A percentile compares a stretch with the other conserved stretches of the same genome.
Conservation (phyloP, 2,329 filamentous ascomycete genomes). For the Sarocladium brachiariae region DNA sequence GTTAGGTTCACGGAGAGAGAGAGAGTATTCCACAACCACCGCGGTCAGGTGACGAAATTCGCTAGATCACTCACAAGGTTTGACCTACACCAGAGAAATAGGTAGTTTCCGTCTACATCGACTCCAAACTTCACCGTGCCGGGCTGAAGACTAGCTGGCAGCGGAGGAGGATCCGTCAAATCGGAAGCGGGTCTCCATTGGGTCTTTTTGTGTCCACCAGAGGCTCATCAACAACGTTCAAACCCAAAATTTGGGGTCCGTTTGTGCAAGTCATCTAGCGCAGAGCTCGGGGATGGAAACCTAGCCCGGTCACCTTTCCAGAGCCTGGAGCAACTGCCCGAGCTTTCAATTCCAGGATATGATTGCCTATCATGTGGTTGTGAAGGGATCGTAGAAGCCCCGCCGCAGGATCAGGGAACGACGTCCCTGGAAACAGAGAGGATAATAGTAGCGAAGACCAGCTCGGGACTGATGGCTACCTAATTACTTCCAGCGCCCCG, state of each 20-base stretch:
- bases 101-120: slow-evolving; percentile 13
- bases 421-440: slow-evolving; percentile 32
- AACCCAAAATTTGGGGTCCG: slow-evolving; percentile 29
- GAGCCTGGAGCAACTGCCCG: slow-evolving; percentile 39
- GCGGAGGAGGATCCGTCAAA: slow-evolving; percentile 11
- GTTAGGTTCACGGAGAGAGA: slow-evolving; percentile 46
- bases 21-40: slow-evolving; percentile 23
- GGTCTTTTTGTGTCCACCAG: slow-evolving; percentile 37
- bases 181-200: slow-evolving; percentile 23
- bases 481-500: background rate
- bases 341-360: slow-evolving; percentile 42
- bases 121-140: slow-evolving; percentile 11
- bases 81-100: slow-evolving; percentile 12
- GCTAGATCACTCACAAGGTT: background rate
- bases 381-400: slow-evolving; percentile 33
- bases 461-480: slow-evolving; percentile 32
- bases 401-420: slow-evolving; percentile 41
- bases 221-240: slow-evolving; percentile 39
- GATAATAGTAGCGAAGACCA: slow-evolving; percentile 37
- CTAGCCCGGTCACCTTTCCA: slow-evolving; percentile 49
- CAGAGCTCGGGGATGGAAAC: slow-evolving; percentile 49
- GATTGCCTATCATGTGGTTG: slow-evolving; percentile 29
- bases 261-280: slow-evolving; percentile 37
- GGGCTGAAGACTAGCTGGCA: slow-evolving; percentile 10
- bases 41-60: background rate